A percentile compares a stretch with the other conserved stretches of the same genome.
Evolutionary conservation across 768 basidiomycete genomes (phyloP).

Genomic region (Pleurotus eryngii): DNA sequence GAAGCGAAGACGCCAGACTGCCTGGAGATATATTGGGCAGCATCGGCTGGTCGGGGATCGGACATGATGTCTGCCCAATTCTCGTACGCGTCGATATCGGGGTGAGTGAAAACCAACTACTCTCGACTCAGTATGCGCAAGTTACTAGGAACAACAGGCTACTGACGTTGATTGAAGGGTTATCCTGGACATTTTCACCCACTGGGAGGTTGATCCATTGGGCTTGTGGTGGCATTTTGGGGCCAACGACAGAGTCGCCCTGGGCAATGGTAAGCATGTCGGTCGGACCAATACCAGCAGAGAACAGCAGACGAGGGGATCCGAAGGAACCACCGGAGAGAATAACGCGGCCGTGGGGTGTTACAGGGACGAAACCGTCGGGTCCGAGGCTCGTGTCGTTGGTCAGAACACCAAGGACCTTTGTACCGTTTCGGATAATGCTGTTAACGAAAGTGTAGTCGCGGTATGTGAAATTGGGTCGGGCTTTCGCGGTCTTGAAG

Average conservation of each 20-base stretch:
- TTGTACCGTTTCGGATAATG: slow-evolving; percentile 53
- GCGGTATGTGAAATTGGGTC: slow-evolving; percentile 49
- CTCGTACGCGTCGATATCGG: slow-evolving; percentile 59
- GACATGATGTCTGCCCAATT: slow-evolving; percentile 61
- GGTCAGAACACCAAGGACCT: slow-evolving; percentile 57
- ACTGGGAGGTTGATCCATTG: slow-evolving; percentile 61
- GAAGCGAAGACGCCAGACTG: slow-evolving; percentile 56
- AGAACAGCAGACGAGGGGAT: slow-evolving; percentile 54
- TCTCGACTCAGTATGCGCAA: neutral
- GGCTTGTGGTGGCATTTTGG: slow-evolving; percentile 42
- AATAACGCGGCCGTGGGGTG: slow-evolving; percentile 54
- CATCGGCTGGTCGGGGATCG: slow-evolving; percentile 52
- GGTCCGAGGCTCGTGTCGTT: slow-evolving; percentile 57
- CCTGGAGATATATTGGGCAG: slow-evolving; percentile 46
- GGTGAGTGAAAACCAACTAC: slow-evolving; percentile 62
- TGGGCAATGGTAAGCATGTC: slow-evolving; percentile 55
- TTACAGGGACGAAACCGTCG: slow-evolving; percentile 52
- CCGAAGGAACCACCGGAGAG: slow-evolving; percentile 58
- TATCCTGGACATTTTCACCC: slow-evolving; percentile 54
- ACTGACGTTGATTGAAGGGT: slow-evolving; percentile 60
- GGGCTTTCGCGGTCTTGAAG: slow-evolving; percentile 50
- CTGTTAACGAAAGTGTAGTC: slow-evolving; percentile 46
- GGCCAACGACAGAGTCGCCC: slow-evolving; percentile 39
- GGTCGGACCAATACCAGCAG: slow-evolving; percentile 57
- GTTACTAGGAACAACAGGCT: neutral